Evolutionary conservation across 306 rosid species (phyloP), one percentile per base, ranked within the genome.

Genomic region (Myrica gale): DNA sequence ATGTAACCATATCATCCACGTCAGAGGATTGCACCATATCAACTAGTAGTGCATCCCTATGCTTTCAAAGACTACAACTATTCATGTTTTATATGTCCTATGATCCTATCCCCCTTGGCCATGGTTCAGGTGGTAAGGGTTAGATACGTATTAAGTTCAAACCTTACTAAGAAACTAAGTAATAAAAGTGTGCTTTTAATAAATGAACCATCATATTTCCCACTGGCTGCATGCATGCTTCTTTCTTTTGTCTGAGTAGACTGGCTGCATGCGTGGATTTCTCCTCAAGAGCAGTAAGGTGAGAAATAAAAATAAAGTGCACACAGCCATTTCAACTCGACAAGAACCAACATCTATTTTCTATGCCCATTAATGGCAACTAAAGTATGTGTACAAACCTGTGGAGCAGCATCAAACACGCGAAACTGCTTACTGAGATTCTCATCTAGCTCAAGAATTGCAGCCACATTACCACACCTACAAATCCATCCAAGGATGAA

Each of bases 381-480:
- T 72, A 9, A 57, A 74, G 20, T 46, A 69, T 41, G 71, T 69
- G 74, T 43, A 77, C 95, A 68, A 83, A 96, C 99, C 99, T 96
- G 99, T 48, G 94, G 96, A 61, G 99, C 99, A 71, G 99, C 98
- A 43, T 90, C 97, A 67, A 96, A 96, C 52, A 92, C 98, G 7
- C 98, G 96, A 74, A 96, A 96, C 84, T 88, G 87, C 87, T 92
- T 85, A 46, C 90, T 86, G 67, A 96, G 94, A 85, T 89, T 96
- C 77, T 91, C 98, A 44, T 96, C 97, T 84, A 96, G 85, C 84
- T 88, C 96, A 54, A 92, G 90, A 80, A 96, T 96, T 46, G 99
- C 99, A 78, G 99, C 99, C 74, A 92, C 94, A 77, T 96, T 96
- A 77, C 99, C 99, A 80, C 99, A 96, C 86, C 99, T 92, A 80